Evolutionary conservation across 257 asterid genomes (phyloP).

Genomic region (Fraxinus quadrangulata): DNA sequence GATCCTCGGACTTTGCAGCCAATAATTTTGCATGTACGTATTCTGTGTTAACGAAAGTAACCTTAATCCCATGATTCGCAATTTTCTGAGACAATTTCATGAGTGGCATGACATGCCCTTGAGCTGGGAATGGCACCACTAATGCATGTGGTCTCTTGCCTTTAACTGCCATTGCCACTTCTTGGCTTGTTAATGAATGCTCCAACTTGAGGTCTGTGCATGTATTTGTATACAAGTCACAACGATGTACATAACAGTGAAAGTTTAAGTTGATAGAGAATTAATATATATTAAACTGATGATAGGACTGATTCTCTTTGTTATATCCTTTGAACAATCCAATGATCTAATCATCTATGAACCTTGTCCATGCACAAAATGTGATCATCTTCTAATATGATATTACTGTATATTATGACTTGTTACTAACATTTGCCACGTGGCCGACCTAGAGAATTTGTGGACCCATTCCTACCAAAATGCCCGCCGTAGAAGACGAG

Average conservation of each 20-base stretch:
- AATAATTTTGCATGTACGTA: constrained; percentile 33
- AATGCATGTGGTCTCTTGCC: constrained; percentile 21
- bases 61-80: constrained; percentile 45
- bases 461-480: too few relatives aligned
- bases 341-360: background rate
- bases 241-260: too few relatives aligned
- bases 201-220: background rate
- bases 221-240: background rate
- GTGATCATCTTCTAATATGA: too few relatives aligned
- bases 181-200: background rate
- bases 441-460: too few relatives aligned
- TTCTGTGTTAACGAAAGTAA: constrained; percentile 50
- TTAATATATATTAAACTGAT: background rate
- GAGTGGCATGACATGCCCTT: constrained; percentile 61
- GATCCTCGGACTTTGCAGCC: background rate
- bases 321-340: background rate
- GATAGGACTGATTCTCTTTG: background rate
- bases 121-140: constrained; percentile 53
- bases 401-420: too few relatives aligned
- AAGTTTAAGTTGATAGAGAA: too few relatives aligned
- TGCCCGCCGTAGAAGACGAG: too few relatives aligned
- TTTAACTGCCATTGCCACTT: constrained; percentile 7
- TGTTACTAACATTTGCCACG: too few relatives aligned
- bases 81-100: constrained; percentile 39
- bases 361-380: too few relatives aligned